Conservation (phyloP, 371 early-diverging fungal genomes). For the Thermomucor indicae-seudaticae region DNA sequence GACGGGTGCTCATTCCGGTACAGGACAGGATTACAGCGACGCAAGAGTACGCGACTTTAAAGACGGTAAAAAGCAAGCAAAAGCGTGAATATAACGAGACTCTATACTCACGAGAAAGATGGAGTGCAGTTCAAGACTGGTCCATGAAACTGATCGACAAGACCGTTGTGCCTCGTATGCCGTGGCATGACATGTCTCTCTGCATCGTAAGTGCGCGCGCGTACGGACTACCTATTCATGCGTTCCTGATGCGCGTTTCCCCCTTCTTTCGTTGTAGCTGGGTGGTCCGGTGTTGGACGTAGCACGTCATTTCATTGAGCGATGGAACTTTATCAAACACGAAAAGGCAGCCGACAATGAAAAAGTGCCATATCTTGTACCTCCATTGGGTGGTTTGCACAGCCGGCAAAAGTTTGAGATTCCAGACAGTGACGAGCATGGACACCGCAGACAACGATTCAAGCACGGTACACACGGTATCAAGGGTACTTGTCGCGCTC, state of each 20-base stretch:
- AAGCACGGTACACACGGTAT: conserved; percentile 23
- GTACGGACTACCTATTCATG: neutral
- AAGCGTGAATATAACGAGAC: conserved; percentile 24
- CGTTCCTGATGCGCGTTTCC: neutral
- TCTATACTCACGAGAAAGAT: no score
- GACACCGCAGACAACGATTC: conserved; percentile 24
- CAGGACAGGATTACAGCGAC: conserved; percentile 89
- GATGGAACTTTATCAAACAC: conserved; percentile 88
- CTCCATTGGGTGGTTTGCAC: conserved; percentile 41
- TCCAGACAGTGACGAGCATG: conserved; percentile 8
- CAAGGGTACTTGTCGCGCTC: conserved; percentile 54
- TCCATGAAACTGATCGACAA: conserved; percentile 62
- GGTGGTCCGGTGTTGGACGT: conserved; percentile 82
- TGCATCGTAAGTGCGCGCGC: conserved; percentile 47
- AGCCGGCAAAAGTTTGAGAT: conserved; percentile 29
- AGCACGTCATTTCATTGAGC: conserved; percentile 84
- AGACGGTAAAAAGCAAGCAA: conserved; percentile 41
- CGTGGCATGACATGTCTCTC: conserved; percentile 93
- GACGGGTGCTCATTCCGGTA: neutral
- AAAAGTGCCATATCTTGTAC: conserved; percentile 34
- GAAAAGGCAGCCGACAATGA: conserved; percentile 36
- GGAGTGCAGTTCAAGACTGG: conserved; percentile 59
- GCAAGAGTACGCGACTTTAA: conserved; percentile 87
- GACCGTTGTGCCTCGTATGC: conserved; percentile 77
- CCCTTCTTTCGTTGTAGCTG: conserved; percentile 13